Conservation (phyloP, 1,284 basidiomycete genomes). For the Omphalotus olearius region DNA sequence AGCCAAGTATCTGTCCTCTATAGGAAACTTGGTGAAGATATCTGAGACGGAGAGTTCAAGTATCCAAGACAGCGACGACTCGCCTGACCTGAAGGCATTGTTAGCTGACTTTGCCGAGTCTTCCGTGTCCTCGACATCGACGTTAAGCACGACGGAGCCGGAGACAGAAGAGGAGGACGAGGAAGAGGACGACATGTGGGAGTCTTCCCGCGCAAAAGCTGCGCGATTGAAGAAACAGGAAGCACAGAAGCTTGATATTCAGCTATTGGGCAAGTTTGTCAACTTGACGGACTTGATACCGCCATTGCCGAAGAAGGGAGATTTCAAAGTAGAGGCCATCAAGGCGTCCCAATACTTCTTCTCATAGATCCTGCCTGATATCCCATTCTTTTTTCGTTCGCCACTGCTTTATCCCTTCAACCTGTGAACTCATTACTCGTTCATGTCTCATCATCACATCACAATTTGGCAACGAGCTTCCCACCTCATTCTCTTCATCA, state of each 20-base stretch:
- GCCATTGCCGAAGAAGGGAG: conserved; percentile 81
- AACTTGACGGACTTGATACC: conserved; percentile 78
- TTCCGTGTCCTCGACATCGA: background rate
- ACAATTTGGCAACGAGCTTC: background rate
- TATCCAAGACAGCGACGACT: conserved; percentile 20
- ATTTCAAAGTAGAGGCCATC: conserved; percentile 86
- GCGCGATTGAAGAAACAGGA: conserved; percentile 19
- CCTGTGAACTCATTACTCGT: too few species aligned
- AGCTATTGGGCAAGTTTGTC: conserved; percentile 62
- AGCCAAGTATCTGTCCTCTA: conserved; percentile 27
- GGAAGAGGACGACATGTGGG: conserved; percentile 21
- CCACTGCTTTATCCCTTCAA: too few species aligned
- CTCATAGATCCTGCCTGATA: conserved; percentile 46
- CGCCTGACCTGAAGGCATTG: conserved; percentile 21
- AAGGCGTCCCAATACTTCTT: conserved; percentile 88
- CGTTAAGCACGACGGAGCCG: conserved; percentile 3
- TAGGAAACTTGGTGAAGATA: conserved; percentile 29
- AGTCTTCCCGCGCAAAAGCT: conserved; percentile 17
- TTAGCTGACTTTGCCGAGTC: conserved; percentile 17
- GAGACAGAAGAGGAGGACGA: conserved; percentile 19
- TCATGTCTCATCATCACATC: too few species aligned
- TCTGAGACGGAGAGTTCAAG: conserved; percentile 22
- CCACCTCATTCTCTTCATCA: background rate
- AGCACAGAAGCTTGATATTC: conserved; percentile 24
- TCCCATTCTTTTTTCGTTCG: too few species aligned